phyloP scores from a whole-genome alignment of 148 eudicot species.

The Dianthus caryophyllus region DNA sequence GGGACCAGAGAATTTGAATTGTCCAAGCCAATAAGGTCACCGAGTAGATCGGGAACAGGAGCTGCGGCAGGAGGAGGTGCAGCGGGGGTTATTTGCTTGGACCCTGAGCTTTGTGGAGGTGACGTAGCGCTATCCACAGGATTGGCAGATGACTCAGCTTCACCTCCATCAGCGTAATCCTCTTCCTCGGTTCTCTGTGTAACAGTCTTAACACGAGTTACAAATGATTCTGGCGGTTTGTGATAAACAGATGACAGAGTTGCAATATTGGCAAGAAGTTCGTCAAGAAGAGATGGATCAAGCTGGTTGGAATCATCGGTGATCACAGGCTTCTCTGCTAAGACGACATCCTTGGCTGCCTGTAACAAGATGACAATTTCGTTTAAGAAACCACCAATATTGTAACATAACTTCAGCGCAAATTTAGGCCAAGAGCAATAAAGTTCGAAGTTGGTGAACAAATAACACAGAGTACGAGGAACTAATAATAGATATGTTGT shows the following conservation, averaged over 20 bases:
- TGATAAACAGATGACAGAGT: slow-evolving; percentile 94
- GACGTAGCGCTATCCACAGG: slow-evolving; percentile 50
- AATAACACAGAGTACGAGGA: background rate
- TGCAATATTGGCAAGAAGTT: slow-evolving; percentile 93
- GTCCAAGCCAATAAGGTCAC: slow-evolving; percentile 83
- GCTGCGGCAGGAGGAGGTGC: slow-evolving; percentile 40
- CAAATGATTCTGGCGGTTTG: slow-evolving; percentile 94
- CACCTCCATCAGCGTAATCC: slow-evolving; percentile 77
- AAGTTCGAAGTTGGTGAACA: background rate
- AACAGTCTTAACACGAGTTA: slow-evolving; percentile 74
- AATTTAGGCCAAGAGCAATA: background rate
- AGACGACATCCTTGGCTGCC: slow-evolving; percentile 98
- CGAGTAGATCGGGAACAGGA: slow-evolving; percentile 90
- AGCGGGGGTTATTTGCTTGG: slow-evolving; percentile 49
- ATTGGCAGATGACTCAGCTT: slow-evolving; percentile 66
- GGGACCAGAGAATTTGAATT: slow-evolving; percentile 58
- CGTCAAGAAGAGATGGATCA: slow-evolving; percentile 92
- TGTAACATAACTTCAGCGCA: background rate
- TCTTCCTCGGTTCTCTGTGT: slow-evolving; percentile 81
- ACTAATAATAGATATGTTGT: background rate
- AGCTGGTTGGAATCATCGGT: slow-evolving; percentile 93
- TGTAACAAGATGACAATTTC: slow-evolving; percentile 22
- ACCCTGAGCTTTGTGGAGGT: slow-evolving; percentile 58
- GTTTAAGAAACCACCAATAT: background rate
- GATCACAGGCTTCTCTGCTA: slow-evolving; percentile 98